Evolutionary conservation across 1,139 yeast species (phyloP).

Genomic region (Lodderomyces elongisporus): DNA sequence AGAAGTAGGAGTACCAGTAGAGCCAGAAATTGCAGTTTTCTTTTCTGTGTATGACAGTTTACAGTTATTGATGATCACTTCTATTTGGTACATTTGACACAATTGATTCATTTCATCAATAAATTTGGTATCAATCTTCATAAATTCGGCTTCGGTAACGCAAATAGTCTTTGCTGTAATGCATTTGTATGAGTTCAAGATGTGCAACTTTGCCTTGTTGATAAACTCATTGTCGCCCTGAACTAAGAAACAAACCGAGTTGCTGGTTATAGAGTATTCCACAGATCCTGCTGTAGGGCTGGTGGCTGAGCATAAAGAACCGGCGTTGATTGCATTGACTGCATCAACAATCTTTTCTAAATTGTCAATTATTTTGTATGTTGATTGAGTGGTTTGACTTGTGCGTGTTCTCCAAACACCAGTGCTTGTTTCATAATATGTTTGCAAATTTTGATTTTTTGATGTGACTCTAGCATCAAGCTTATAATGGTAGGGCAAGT

Average conservation of each 20-base stretch:
- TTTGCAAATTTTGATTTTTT: constrained; percentile 8
- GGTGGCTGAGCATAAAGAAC: not conserved
- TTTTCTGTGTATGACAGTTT: constrained; percentile 3
- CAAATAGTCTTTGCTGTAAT: constrained; percentile 31
- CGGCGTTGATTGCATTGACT: not conserved
- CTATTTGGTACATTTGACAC: constrained; percentile 43
- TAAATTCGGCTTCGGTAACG: constrained; percentile 22
- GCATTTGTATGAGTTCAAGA: constrained; percentile 31
- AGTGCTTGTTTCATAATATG: constrained; percentile 26
- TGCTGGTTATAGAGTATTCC: constrained; percentile 3
- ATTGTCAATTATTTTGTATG: constrained; percentile 23
- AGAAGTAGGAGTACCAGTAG: not conserved
- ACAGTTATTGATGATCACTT: constrained; percentile 41
- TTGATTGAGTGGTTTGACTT: constrained; percentile 7
- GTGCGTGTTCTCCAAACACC: constrained; percentile 30
- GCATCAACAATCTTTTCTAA: constrained; percentile 12
- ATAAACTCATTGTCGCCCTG: constrained; percentile 30
- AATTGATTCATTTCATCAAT: constrained; percentile 32
- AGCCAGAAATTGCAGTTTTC: constrained; percentile 2
- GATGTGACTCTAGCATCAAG: constrained; percentile 22
- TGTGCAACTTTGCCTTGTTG: constrained; percentile 21
- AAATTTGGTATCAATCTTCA: constrained; percentile 21
- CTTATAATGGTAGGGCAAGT: constrained; percentile 35
- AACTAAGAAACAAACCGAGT: not conserved
- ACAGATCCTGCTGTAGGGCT: constrained; percentile 1